A percentile compares a stretch with the other conserved stretches of the same genome.
Conservation (phyloP, 83 land plant species). For the Diphasiastrum complanatum region DNA sequence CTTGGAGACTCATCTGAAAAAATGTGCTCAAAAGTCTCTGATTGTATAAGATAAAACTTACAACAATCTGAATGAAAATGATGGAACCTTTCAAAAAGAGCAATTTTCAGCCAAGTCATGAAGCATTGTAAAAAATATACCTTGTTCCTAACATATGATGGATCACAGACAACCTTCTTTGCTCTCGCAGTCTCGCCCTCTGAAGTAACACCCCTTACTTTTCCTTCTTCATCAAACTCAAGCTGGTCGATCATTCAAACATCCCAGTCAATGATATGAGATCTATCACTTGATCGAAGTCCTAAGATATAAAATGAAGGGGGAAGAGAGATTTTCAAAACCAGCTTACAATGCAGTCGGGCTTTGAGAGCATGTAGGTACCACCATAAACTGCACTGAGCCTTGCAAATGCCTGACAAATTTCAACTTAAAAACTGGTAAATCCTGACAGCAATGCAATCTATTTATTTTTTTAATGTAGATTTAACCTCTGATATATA, state of each 20-base stretch:
- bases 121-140: conserved; percentile 28
- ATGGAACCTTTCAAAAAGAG: too few relatives aligned
- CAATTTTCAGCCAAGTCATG: background rate
- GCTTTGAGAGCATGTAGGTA: conserved; percentile 87
- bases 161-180: conserved; percentile 93
- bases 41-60: too few relatives aligned
- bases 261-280: too few relatives aligned
- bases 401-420: conserved; percentile 75
- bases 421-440: background rate
- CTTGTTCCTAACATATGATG: conserved; percentile 78
- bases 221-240: conserved; percentile 81
- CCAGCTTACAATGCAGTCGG: conserved; percentile 77
- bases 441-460: too few relatives aligned
- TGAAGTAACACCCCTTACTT: conserved; percentile 78
- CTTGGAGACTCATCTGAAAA: too few relatives aligned
- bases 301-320: background rate
- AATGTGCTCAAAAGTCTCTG: too few relatives aligned
- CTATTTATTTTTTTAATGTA: too few relatives aligned
- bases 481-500: background rate
- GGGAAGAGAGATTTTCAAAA: background rate
- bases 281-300: too few relatives aligned
- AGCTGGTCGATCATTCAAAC: conserved; percentile 60
- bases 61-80: too few relatives aligned
- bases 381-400: conserved; percentile 96
- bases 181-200: conserved; percentile 93